phyloP scores from a whole-genome alignment of 208 protist species.

The Trypanosoma lewisi region DNA sequence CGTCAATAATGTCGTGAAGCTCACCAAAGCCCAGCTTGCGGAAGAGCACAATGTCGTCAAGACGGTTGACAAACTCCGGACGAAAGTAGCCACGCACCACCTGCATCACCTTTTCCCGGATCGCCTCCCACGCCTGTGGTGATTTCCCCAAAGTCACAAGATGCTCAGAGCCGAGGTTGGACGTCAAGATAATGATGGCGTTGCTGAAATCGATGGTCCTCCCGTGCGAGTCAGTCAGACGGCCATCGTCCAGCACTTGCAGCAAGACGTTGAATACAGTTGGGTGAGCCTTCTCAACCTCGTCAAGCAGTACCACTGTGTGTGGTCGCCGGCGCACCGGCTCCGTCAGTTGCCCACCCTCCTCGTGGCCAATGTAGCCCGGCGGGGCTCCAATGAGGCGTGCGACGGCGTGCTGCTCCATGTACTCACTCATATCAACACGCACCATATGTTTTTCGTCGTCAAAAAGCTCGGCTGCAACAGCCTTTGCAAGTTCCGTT shows the following conservation, averaged over 20 bases:
- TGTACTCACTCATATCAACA: constrained; percentile 97
- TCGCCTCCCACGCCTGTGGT: constrained; percentile 32
- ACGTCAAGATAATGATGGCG: constrained; percentile 94
- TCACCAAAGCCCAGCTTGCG: constrained; percentile 36
- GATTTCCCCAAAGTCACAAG: constrained; percentile 58
- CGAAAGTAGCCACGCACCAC: constrained; percentile 52
- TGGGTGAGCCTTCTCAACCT: constrained; percentile 96
- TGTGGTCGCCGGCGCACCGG: constrained; percentile 93
- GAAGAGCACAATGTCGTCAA: constrained; percentile 76
- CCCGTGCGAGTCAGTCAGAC: constrained; percentile 93
- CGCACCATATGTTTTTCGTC: constrained; percentile 91
- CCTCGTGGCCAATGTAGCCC: constrained; percentile 96
- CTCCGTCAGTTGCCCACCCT: constrained; percentile 96
- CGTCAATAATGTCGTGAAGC: constrained; percentile 44
- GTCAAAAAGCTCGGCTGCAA: constrained; percentile 93
- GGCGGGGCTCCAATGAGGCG: constrained; percentile 94
- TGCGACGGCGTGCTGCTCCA: constrained; percentile 89
- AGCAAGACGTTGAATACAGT: constrained; percentile 92
- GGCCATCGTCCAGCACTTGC: constrained; percentile 95
- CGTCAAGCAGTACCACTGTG: constrained; percentile 95
- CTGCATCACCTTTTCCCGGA: constrained; percentile 37
- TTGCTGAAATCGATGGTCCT: constrained; percentile 94
- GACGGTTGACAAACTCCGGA: constrained; percentile 76
- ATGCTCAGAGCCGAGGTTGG: constrained; percentile 86
- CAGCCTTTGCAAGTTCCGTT: constrained; percentile 93